These are phyloP conservation scores for Logfia minima DNA, from an alignment of 129 eudicot genomes.

Conservation along the genomic window DNA sequence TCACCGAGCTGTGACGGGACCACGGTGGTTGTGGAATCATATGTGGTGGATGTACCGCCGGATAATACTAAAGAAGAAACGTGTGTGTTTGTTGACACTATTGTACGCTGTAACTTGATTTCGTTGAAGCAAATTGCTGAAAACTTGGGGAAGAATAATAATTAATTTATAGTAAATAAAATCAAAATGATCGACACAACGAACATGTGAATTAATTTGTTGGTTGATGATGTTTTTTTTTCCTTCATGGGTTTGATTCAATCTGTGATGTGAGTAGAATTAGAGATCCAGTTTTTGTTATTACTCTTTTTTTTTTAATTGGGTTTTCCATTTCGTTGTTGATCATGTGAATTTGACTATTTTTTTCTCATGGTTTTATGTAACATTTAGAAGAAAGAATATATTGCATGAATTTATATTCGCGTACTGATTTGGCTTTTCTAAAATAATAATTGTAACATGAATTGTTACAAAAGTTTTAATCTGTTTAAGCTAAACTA, in stretches of 20 bases:
- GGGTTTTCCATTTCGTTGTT: constrained; percentile 10
- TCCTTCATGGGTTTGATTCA: constrained; percentile 32
- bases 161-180: constrained; percentile 12
- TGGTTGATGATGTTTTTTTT: constrained; percentile 10
- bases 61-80: constrained; percentile 88
- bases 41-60: constrained; percentile 78
- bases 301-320: not conserved
- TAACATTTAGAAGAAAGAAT: constrained; percentile 10
- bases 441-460: no score
- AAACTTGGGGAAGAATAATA: constrained; percentile 36
- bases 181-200: not conserved
- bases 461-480: not conserved
- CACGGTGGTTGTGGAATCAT: constrained; percentile 83
- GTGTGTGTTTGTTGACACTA: constrained; percentile 72
- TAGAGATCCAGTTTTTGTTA: not conserved
- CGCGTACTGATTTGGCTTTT: not conserved
- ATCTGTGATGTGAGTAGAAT: constrained; percentile 37
- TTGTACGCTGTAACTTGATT: constrained; percentile 70
- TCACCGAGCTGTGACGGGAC: constrained; percentile 26
- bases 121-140: constrained; percentile 75
- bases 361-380: constrained; percentile 15
- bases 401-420: not conserved
- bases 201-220: constrained; percentile 15
- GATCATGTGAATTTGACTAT: constrained; percentile 22
- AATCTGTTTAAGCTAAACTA: no score